Conservation (phyloP, 225 moss, liverwort and hornwort species). For the Sphagnum tenellum region DNA sequence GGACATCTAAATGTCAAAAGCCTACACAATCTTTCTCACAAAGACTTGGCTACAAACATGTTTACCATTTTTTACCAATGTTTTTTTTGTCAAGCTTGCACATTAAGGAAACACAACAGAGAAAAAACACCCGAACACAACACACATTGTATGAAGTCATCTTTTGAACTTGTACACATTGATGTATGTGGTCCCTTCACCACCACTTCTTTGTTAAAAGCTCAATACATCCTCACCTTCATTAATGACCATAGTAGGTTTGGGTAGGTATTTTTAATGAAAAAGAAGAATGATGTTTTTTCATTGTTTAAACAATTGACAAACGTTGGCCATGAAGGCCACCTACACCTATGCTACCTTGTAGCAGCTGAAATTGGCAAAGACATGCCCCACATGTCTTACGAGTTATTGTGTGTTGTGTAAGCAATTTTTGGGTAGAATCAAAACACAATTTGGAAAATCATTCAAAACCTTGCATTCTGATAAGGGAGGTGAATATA, state of each 20-base stretch:
- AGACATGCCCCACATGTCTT: no score
- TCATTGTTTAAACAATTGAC: background rate
- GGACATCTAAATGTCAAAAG: background rate
- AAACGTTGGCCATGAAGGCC: no score
- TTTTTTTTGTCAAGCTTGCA: background rate
- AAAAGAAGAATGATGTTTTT: conserved; percentile 1
- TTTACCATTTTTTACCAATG: background rate
- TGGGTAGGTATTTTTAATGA: conserved; percentile 1
- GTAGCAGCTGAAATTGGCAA: no score
- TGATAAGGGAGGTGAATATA: conserved; percentile 8
- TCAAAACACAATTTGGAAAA: background rate
- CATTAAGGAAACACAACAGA: background rate
- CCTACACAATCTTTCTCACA: background rate
- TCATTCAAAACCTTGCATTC: background rate
- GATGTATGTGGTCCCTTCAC: background rate
- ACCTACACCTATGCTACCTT: no score
- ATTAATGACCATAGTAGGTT: background rate
- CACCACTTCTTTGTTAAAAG: background rate
- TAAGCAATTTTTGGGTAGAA: background rate
- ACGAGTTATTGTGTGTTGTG: no score
- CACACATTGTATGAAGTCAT: background rate
- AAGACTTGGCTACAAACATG: background rate
- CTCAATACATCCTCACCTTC: background rate
- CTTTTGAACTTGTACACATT: background rate
- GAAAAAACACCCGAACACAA: background rate